Percentiles rank a stretch among this genome's conserved stretches.
These are phyloP conservation scores for Plasmodium berghei DNA, from an alignment of 169 alveolate species.

Conservation along the genomic window DNA sequence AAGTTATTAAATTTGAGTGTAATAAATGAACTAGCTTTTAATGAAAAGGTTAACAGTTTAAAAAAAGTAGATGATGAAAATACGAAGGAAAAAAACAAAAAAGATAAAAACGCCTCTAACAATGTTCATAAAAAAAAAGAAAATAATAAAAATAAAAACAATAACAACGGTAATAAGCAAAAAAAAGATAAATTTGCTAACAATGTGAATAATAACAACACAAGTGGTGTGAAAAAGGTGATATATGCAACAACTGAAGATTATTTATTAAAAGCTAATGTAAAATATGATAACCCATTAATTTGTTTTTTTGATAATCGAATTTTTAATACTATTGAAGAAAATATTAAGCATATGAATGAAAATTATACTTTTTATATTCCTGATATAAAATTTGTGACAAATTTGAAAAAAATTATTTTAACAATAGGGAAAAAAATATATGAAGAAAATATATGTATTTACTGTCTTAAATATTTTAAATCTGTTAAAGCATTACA, in stretches of 20 bases:
- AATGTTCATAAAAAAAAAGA: conserved; percentile 44
- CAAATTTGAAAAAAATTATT: conserved; percentile 42
- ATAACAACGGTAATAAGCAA: background rate
- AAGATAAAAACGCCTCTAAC: conserved; percentile 6
- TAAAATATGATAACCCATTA: conserved; percentile 64
- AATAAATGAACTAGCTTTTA: conserved; percentile 76
- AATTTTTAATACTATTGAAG: conserved; percentile 73
- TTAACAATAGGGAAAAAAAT: conserved; percentile 79
- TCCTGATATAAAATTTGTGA: conserved; percentile 72
- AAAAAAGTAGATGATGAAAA: conserved; percentile 15
- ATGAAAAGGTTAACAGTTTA: conserved; percentile 72
- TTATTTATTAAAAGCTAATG: conserved; percentile 34
- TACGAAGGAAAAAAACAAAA: conserved; percentile 23
- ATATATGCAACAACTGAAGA: conserved; percentile 69
- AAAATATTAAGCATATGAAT: conserved; percentile 80
- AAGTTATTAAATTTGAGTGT: conserved; percentile 79
- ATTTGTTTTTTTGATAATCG: conserved; percentile 80
- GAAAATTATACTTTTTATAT: conserved; percentile 76
- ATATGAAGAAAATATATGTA: conserved; percentile 82
- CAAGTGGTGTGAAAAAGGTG: background rate
- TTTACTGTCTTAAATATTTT: conserved; percentile 73
- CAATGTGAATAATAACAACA: background rate
- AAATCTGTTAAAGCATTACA: conserved; percentile 66
- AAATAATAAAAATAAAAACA: conserved; percentile 3
- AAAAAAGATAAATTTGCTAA: background rate